Base-by-base conservation (phyloP, 2,329 filamentous ascomycete genomes). In the Ceratocystis colombiana region DNA sequence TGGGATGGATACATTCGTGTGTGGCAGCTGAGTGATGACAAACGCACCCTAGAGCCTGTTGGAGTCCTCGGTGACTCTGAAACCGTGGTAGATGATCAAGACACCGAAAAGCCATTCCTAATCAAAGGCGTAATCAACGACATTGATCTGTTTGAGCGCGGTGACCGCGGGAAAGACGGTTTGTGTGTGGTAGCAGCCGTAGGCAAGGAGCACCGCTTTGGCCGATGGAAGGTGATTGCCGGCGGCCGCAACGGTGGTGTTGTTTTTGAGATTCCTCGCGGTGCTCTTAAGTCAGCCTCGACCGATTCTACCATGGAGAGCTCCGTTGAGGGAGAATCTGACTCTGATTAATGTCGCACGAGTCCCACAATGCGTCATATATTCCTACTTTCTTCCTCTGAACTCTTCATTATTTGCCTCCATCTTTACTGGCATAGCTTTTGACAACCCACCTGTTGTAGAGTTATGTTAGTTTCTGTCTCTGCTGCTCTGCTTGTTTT, bases 1-100 rank as follows among this genome's bases (percentile, higher is more conserved):
- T 99, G 93, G 92, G 94, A 96, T 73, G 94, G 94, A 1, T 86
- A 84, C 75, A 81, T 99, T 67, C 82, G 93, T 62, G 87, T 87
- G 4, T 99, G 94, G 94, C 85, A 82, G 68, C 80, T 99, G 22
- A 88, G 86, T 64, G 84, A 89, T 53, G 93, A 96, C 74, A 94
- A 92, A 77, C 84, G 84, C 74, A 85, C 81, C 69, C 82, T 99
- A 57, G 86, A 94, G 72, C 77, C 84, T 0, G 76, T 90, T 6
- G 91, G 90, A 1, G 79, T 84, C 1, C 78, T 94, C 37, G 75
- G 72, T 20, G 71, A 69, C 0, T 64, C 66, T 12, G 63, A 68
- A 22, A 65, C 65, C 22, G 70, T 73, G 46, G 68, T 70, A 50
- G 69, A 71, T 28, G 66, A 70, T 53, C 64, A 71, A 68, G 73